Conservation (phyloP, 345 rosid genomes). For the Populus deltoides region DNA sequence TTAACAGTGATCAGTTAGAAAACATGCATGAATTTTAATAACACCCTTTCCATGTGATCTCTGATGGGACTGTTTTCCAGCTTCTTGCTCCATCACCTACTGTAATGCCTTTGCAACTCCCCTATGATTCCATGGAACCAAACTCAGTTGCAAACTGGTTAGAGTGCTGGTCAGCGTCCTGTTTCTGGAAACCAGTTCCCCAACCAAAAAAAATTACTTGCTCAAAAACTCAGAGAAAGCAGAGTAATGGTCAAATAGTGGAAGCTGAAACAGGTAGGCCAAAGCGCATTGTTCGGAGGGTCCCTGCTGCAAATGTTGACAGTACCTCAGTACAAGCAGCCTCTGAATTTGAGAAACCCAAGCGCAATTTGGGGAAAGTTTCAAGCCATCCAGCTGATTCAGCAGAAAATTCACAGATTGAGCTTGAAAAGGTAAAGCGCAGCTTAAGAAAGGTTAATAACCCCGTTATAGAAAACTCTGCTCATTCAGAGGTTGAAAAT, state of each 20-base stretch:
- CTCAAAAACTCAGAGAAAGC: constrained; percentile 54
- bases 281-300: constrained; percentile 60
- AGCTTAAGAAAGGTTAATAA: constrained; percentile 84
- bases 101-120: constrained; percentile 54
- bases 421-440: constrained; percentile 89
- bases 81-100: constrained; percentile 70
- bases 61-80: constrained; percentile 43
- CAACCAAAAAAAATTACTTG: constrained; percentile 46
- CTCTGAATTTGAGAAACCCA: constrained; percentile 66
- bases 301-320: constrained; percentile 54
- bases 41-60: neutral
- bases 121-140: constrained; percentile 51
- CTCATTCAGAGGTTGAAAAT: constrained; percentile 47
- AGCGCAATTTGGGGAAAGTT: constrained; percentile 58
- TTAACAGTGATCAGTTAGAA: neutral
- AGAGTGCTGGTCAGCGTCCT: constrained; percentile 72
- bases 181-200: constrained; percentile 71
- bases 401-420: constrained; percentile 69
- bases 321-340: constrained; percentile 36
- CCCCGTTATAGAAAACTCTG: constrained; percentile 56
- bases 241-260: constrained; percentile 37
- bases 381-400: constrained; percentile 54
- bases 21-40: neutral
- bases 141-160: constrained; percentile 74
- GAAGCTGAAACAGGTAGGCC: constrained; percentile 60